A percentile compares a stretch with the other conserved stretches of the same genome.
Evolutionary conservation across 805 yeast genomes (phyloP).

Genomic region (Lipomyces mesembrius): DNA sequence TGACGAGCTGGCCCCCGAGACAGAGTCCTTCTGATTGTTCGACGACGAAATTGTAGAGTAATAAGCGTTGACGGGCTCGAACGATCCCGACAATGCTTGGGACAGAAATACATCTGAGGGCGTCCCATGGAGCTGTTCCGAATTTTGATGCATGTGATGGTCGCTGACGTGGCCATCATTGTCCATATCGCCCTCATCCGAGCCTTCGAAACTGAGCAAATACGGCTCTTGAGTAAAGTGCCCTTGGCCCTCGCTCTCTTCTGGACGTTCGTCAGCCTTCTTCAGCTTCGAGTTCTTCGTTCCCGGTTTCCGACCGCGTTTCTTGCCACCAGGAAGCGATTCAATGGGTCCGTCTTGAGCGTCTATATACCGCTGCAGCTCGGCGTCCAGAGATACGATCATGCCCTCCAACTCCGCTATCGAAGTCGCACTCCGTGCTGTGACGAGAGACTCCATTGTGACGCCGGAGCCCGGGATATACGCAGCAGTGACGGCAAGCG

Average conservation of each 20-base stretch:
- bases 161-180: not conserved
- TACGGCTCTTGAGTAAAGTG: not conserved
- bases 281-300: slow-evolving; percentile 11
- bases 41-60: slow-evolving; percentile 1
- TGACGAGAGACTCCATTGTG: slow-evolving; percentile 14
- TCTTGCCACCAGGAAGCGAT: slow-evolving; percentile 9
- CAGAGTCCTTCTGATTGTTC: not conserved
- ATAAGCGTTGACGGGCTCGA: not conserved
- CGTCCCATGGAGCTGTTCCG: not conserved
- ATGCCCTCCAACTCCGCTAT: slow-evolving; percentile 10
- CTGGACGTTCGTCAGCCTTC: not conserved
- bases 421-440: slow-evolving; percentile 17
- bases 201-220: not conserved
- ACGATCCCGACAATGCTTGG: slow-evolving; percentile 3
- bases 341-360: slow-evolving; percentile 6
- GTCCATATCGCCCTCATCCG: not conserved
- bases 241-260: not conserved
- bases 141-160: not conserved
- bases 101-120: slow-evolving; percentile 5
- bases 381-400: slow-evolving; percentile 12
- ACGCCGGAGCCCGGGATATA: slow-evolving; percentile 22
- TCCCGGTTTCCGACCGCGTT: slow-evolving; percentile 25
- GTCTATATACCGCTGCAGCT: slow-evolving; percentile 10
- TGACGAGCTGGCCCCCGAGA: not conserved
- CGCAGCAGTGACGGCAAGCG: slow-evolving; percentile 29